A percentile compares a stretch with the other conserved stretches of the same genome.
Evolutionary conservation across 2,329 filamentous ascomycete species (phyloP).

Genomic region (Fusarium burgessii): DNA sequence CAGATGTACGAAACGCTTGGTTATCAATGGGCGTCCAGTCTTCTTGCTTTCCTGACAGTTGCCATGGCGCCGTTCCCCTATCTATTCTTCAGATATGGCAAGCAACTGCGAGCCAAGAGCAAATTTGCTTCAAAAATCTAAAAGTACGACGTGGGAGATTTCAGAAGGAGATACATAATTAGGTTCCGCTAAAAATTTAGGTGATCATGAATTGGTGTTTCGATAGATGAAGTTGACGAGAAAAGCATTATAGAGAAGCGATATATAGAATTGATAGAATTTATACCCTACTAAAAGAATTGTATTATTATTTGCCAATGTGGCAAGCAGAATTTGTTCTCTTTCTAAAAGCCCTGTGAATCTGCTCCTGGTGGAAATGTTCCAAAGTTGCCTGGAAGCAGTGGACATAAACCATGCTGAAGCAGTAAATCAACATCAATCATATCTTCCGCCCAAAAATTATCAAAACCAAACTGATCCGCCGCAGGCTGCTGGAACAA

Average conservation of each 20-base stretch:
- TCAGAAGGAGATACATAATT: background rate
- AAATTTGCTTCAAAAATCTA: conserved; percentile 24
- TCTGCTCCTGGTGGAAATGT: background rate
- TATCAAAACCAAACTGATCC: conserved; percentile 13
- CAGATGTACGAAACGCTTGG: conserved; percentile 41
- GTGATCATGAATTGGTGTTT: no score
- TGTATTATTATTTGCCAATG: background rate
- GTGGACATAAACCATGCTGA: conserved; percentile 24
- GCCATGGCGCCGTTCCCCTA: conserved; percentile 38
- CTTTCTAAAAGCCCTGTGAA: background rate
- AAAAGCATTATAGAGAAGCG: background rate
- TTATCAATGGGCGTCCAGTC: conserved; percentile 34
- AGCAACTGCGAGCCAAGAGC: conserved; percentile 29
- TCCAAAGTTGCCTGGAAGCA: conserved; percentile 20
- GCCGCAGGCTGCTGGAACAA: background rate
- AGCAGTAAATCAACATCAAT: conserved; percentile 32
- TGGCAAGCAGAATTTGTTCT: accelerated
- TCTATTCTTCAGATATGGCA: conserved; percentile 40
- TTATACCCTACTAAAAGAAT: background rate
- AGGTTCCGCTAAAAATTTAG: accelerated
- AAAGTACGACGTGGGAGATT: accelerated
- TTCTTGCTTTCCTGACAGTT: conserved; percentile 35
- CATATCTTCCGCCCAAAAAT: conserved; percentile 18
- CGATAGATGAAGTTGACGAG: accelerated
- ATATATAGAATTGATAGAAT: background rate